These are phyloP conservation scores for Oryza australiensis DNA, from an alignment of 176 grass and related monocot species.

Conservation along the genomic window DNA sequence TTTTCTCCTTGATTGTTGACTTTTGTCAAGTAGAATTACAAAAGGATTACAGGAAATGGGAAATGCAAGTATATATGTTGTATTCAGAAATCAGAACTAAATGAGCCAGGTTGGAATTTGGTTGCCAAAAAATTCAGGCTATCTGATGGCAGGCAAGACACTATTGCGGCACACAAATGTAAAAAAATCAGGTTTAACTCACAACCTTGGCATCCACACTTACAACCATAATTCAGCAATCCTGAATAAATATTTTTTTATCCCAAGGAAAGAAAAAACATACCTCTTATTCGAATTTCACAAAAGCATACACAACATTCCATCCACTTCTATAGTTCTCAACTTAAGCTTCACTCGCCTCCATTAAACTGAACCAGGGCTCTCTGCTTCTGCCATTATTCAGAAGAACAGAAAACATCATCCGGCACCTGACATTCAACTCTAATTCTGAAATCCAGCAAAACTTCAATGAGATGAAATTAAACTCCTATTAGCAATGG, in stretches of 20 bases:
- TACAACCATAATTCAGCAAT: not conserved
- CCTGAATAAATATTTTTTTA: not conserved
- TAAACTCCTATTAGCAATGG: not conserved
- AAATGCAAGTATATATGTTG: not conserved
- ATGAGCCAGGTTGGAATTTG: not conserved
- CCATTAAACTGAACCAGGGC: not conserved
- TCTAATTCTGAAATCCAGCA: not conserved
- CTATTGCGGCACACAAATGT: not conserved
- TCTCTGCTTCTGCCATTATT: not conserved
- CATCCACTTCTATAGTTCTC: not conserved
- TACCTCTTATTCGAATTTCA: not conserved
- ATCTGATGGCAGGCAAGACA: not conserved
- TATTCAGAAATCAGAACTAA: not conserved
- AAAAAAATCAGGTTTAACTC: not conserved
- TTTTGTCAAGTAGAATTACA: not conserved
- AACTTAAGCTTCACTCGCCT: not conserved
- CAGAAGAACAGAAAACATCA: not conserved
- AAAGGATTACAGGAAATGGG: not conserved
- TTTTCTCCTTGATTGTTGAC: not conserved
- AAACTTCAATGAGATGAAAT: not conserved
- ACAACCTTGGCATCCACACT: not conserved
- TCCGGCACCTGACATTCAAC: not conserved
- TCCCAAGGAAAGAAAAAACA: not conserved
- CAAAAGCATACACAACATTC: not conserved
- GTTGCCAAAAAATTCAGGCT: not conserved